Evolutionary conservation across 164 flowering plant species (phyloP), one percentile per base, ranked within the genome.

Genomic region (Vitis rupestris): DNA sequence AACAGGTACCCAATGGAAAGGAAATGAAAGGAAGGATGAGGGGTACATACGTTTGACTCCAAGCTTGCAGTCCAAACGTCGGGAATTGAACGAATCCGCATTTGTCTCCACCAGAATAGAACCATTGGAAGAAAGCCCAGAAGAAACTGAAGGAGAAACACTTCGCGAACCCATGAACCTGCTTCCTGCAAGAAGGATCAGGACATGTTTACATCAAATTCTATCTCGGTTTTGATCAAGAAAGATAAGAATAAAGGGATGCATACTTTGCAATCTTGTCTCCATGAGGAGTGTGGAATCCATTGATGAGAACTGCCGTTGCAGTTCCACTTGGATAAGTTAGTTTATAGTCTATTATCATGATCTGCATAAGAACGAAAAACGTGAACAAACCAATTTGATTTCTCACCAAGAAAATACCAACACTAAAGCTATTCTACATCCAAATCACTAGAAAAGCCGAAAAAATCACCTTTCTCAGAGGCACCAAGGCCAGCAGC

Each of bases 51-150:
- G 82, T 58, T 23, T 83, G 77, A 31, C 68, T 82, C 87, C 86
- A 84, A 31, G 96, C 93, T 77, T 77, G 48, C 75, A 90, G 64
- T 15, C 93, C 93, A 55, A 90, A 86, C 10, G 91, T 88, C 9
- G 93, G 96, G 64, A 88, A 90, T 67, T 82, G 80, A 47, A 69
- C 50, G 56, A 91, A 91, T 53, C 97, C 97, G 62, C 94, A 91
- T 19, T 50, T 11, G 8, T 65, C 78, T 63, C 87, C 87, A 9
- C 86, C 94, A 2, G 93, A 67, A 58, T 70, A 90, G 75, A 89
- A 85, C 89, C 89, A 84, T 59, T 83, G 91, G 51, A 87, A 86
- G 75, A 77, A 83, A 23, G 79, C 79, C 90, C 90, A 86, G 3
- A 86, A 14, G 78, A 87, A 85, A 58, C 90, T 87, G 3, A 74